These are phyloP conservation scores for Candida krabiensis DNA, from an alignment of 805 yeast genomes.

Conservation along the genomic window DNA sequence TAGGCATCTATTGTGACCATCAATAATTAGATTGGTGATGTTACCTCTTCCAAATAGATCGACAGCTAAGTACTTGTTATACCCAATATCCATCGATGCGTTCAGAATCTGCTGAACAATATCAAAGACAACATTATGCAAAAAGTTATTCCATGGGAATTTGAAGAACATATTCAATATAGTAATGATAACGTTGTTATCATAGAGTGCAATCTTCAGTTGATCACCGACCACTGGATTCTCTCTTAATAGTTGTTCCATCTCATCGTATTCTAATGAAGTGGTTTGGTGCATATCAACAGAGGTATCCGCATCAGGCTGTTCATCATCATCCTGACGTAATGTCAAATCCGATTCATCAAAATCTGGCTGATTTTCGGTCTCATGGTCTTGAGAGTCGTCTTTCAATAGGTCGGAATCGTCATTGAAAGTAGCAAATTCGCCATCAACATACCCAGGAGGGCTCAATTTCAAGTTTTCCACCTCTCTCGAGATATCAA, in stretches of 20 bases:
- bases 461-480: conserved; percentile 31
- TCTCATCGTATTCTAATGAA: conserved; percentile 20
- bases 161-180: conserved; percentile 69
- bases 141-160: conserved; percentile 95
- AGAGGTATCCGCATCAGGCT: conserved; percentile 31
- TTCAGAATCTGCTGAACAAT: conserved; percentile 91
- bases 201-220: conserved; percentile 79
- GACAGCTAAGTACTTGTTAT: conserved; percentile 71
- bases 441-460: conserved; percentile 7
- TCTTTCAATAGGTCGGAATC: conserved; percentile 6
- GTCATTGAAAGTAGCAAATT: conserved; percentile 2
- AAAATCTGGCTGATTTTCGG: conserved; percentile 25
- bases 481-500: conserved; percentile 35
- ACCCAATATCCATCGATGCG: conserved; percentile 78
- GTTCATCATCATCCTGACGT: conserved; percentile 28
- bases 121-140: conserved; percentile 97
- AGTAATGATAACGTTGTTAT: conserved; percentile 64
- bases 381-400: conserved; percentile 6
- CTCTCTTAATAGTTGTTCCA: conserved; percentile 40
- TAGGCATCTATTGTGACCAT: conserved; percentile 60
- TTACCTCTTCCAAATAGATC: conserved; percentile 69
- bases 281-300: conserved; percentile 21
- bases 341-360: conserved; percentile 23
- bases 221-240: conserved; percentile 76
- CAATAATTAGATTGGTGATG: conserved; percentile 55